Conservation (phyloP, 1,284 basidiomycete genomes). For the Cerrena zonata region DNA sequence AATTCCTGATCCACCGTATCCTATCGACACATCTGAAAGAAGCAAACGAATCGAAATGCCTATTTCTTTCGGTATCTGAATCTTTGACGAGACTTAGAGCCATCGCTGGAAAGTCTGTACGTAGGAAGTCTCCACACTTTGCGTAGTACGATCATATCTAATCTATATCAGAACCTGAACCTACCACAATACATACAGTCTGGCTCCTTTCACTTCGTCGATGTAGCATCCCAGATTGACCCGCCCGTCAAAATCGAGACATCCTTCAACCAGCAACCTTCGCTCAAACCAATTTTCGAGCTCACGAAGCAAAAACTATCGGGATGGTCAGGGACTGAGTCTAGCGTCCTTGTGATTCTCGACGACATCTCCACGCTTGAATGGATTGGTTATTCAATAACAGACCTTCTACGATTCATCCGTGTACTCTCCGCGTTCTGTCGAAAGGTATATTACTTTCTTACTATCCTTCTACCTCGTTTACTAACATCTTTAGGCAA, state of each 20-base stretch:
- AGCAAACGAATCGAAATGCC: conserved; percentile 28
- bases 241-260: conserved; percentile 14
- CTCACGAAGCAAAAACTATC: conserved; percentile 23
- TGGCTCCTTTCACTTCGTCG: conserved; percentile 46
- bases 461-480: background rate
- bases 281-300: conserved; percentile 32
- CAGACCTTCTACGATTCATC: conserved; percentile 48
- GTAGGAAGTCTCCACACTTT: conserved; percentile 14
- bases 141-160: background rate
- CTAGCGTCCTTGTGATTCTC: conserved; percentile 47
- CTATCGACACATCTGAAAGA: conserved; percentile 49
- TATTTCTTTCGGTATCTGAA: conserved; percentile 56
- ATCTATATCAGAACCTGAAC: conserved; percentile 58
- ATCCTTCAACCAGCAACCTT: conserved; percentile 8
- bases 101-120: conserved; percentile 55
- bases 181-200: conserved; percentile 39
- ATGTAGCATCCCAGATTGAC: conserved; percentile 31
- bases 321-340: conserved; percentile 4
- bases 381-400: conserved; percentile 54
- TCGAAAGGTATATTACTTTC: conserved; percentile 38
- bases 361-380: conserved; percentile 62
- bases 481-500: conserved; percentile 29
- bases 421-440: conserved; percentile 55
- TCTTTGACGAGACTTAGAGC: conserved; percentile 54
- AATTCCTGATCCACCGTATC: conserved; percentile 56